Base-by-base conservation (phyloP, 2,329 filamentous ascomycete species). In the Epichloe sp. region DNA sequence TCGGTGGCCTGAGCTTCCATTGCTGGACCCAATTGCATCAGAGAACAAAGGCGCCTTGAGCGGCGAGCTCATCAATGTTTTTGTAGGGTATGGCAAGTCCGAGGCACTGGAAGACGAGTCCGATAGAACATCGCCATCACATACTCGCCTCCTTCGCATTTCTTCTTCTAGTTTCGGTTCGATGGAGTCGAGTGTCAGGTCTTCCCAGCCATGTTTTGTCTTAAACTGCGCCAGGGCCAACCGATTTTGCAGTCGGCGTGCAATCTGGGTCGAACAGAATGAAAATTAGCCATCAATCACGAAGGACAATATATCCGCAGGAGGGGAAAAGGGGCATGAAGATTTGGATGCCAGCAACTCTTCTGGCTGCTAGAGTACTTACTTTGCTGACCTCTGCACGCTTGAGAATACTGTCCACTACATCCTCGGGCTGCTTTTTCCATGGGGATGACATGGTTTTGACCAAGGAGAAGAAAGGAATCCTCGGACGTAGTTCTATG, bases 161-260 rank as follows among this genome's bases (percentile, higher is more conserved):
- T 91, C 80, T 64, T 89, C 80, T 64, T 91, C 85, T 56, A 91
- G 73, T 65, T 84, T 86, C 48, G 88, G 88, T 69, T 95, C 88
- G 70, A 95, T 88, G 55, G 77, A 83, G 65, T 89, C 87, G 62
- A 94, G 80, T 56, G 85, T 87, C 65, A 95, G 78, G 68, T 93
- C 87, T 69, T 96, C 86, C 83, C 89, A 94, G 65, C 90, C 90
- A 72, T 95, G 86, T 70, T 94, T 89, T 59, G 93, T 89, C 73
- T 97, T 97, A 78, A 96, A 93, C 69, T 94, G 93, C 65, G 93
- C 93, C 57, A 97, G 81, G 53, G 93, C 91, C 54, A 98, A 82
- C 56, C 91, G 88, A 73, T 95, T 89, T 71, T 97, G 89, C 51
- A 98, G 76, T 63, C 86, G 86, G 65, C 91, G 79, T 60, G 90